phyloP scores from a whole-genome alignment of 257 asterid genomes.

The Hygrophila difformis region DNA sequence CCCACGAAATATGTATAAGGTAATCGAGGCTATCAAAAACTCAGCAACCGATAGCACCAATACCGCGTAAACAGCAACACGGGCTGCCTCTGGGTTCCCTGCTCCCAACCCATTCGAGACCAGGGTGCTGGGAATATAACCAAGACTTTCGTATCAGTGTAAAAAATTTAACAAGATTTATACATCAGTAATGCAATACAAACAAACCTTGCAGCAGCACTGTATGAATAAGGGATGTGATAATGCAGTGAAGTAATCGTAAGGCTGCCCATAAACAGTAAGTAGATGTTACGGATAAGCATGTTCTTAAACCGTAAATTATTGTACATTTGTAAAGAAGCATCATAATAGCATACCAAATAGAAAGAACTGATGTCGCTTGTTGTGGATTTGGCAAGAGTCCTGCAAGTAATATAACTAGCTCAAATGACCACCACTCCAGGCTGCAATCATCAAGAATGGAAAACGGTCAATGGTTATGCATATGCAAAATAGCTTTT shows the following conservation, averaged over 20 bases:
- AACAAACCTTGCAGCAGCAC: conserved; percentile 57
- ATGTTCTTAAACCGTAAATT: neutral
- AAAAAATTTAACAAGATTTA: too few species aligned
- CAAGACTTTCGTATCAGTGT: neutral
- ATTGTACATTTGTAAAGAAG: too few species aligned
- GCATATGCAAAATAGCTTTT: too few species aligned
- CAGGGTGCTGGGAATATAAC: conserved; percentile 39
- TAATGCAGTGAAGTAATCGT: conserved; percentile 29
- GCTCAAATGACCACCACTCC: conserved; percentile 86
- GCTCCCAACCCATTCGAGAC: conserved; percentile 84
- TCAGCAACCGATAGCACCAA: conserved; percentile 41
- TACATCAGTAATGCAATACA: neutral
- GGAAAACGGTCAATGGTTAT: too few species aligned
- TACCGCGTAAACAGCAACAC: conserved; percentile 36
- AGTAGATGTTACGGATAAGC: neutral
- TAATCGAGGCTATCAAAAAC: conserved; percentile 39
- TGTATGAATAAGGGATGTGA: conserved; percentile 43
- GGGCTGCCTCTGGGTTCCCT: conserved; percentile 59
- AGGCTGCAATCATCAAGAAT: conserved; percentile 29
- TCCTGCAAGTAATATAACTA: conserved; percentile 62
- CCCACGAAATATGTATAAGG: conserved; percentile 35
- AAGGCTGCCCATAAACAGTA: conserved; percentile 25
- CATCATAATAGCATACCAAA: conserved; percentile 37
- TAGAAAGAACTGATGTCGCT: conserved; percentile 66
- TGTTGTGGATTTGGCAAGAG: conserved; percentile 64